Percentiles rank a stretch among this genome's conserved stretches.
Conservation (phyloP, 192 early-diverging fungal species). For the Geranomyces variabilis region DNA sequence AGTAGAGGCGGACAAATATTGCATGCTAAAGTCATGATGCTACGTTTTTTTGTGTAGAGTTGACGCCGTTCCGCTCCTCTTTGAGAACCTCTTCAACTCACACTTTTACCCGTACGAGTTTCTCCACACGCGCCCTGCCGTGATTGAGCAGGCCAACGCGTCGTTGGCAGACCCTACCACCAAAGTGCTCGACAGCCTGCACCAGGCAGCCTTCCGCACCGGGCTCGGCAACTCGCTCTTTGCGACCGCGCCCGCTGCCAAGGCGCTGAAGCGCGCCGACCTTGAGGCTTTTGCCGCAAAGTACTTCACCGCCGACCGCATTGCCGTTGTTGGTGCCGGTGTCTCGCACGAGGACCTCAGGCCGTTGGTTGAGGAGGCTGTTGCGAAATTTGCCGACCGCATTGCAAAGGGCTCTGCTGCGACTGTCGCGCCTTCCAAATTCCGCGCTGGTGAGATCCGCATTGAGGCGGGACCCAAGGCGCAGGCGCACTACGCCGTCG, state of each 20-base stretch:
- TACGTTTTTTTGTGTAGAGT: conserved; percentile 57
- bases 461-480: conserved; percentile 62
- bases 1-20: background rate
- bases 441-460: conserved; percentile 84
- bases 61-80: conserved; percentile 72
- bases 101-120: conserved; percentile 89
- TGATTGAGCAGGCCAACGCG: conserved; percentile 67
- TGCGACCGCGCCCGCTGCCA: conserved; percentile 65
- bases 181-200: conserved; percentile 75
- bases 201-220: conserved; percentile 88
- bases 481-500: conserved; percentile 75
- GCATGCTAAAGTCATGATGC: background rate
- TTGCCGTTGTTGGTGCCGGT: conserved; percentile 86
- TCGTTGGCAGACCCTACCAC: conserved; percentile 68
- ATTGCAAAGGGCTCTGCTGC: conserved; percentile 32
- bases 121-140: conserved; percentile 62
- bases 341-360: conserved; percentile 74
- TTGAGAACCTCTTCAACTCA: conserved; percentile 75
- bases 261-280: conserved; percentile 63
- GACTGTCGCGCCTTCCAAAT: conserved; percentile 44
- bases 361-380: conserved; percentile 64
- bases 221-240: conserved; percentile 96
- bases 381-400: conserved; percentile 43
- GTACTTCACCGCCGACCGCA: conserved; percentile 70
- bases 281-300: conserved; percentile 74